Evolutionary conservation across 805 yeast species (phyloP), one percentile per base, ranked within the genome.

Genomic region (Alloascoidea africana): DNA sequence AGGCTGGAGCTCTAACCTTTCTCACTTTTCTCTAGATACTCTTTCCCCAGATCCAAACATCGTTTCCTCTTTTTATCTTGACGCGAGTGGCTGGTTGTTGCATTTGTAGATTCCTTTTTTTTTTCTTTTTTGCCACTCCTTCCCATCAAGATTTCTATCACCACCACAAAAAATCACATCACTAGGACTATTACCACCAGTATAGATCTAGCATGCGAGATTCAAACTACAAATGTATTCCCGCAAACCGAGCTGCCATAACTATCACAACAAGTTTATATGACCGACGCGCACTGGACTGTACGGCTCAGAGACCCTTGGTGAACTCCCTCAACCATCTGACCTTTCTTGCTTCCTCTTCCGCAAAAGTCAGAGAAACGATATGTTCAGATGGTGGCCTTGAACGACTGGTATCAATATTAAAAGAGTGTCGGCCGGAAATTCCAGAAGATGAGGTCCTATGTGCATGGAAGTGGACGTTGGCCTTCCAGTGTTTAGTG

Each of bases 401-500:
- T 32, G 96, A 85, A 53, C 64, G 97, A 38, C 65, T 89, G 38
- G 84, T 89, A 30, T 79, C 79, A 39, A 89, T 89, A 19, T 60
- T 89, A 39, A 82, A 83, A 51, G 93, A 81, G 48, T 87, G 96
- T 51, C 73, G 70, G 43, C 58, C 55, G n/a, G 30, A 23, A 23
- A 23, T n/a, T 14, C 41, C 51, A 3, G 39, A 48, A 5, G 32
- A 40, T 23, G 55, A 49, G 11, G 39, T 48, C 17, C 63, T 84
- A 44, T 65, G 80, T n/a, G 87, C 94, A 0, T 89, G 96, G 96
- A 89, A 89, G 60, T 89, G 98, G 98, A 83, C 94, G 4, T 61
- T 89, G 39, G 83, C 96, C 0, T 76, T 91, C 51, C 98, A 89
- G 60, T 87, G 96, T 53, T 61, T 89, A 39, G 94, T 89, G 1